Conservation (phyloP, 73 alveolate species). For the Effrenium voratum region DNA sequence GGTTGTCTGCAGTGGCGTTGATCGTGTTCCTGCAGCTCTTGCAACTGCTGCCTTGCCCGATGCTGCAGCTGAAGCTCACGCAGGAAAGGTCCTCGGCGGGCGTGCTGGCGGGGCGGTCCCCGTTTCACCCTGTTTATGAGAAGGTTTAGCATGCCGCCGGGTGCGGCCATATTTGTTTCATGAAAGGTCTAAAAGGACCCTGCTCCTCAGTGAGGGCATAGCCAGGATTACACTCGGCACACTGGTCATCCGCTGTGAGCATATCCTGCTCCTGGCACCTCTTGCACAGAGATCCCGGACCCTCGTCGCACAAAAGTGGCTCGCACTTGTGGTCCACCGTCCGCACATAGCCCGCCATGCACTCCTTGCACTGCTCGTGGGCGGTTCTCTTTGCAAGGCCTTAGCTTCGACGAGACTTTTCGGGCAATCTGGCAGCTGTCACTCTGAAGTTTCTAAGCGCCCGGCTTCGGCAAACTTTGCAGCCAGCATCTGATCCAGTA, state of each 20-base stretch:
- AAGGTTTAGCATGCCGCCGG: no score
- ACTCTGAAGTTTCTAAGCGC: neutral
- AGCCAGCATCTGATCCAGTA: conserved; percentile 25
- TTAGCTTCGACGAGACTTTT: neutral
- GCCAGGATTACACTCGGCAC: conserved; percentile 75
- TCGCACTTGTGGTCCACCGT: conserved; percentile 88
- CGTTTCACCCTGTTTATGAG: no score
- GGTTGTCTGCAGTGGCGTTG: conserved; percentile 37
- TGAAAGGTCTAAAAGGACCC: no score
- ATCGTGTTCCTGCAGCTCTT: conserved; percentile 4
- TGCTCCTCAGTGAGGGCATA: conserved; percentile 50
- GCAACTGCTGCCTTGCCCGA: conserved; percentile 44
- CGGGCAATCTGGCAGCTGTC: neutral
- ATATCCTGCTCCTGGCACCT: conserved; percentile 62
- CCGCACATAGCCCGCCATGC: conserved; percentile 50
- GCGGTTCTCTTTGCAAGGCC: conserved; percentile 52
- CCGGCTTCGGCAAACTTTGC: conserved; percentile 76
- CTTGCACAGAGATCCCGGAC: conserved; percentile 61
- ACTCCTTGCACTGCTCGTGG: conserved; percentile 58
- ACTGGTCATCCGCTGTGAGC: conserved; percentile 63
- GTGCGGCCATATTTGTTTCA: no score
- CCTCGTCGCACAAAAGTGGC: conserved; percentile 56
- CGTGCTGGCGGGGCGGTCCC: no score
- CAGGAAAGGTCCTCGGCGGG: conserved; percentile 46
- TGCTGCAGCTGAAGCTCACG: neutral